Percentiles rank a stretch among this genome's conserved stretches.
Evolutionary conservation across 371 early-diverging fungal species (phyloP).

Genomic region (Mortierella sp.): DNA sequence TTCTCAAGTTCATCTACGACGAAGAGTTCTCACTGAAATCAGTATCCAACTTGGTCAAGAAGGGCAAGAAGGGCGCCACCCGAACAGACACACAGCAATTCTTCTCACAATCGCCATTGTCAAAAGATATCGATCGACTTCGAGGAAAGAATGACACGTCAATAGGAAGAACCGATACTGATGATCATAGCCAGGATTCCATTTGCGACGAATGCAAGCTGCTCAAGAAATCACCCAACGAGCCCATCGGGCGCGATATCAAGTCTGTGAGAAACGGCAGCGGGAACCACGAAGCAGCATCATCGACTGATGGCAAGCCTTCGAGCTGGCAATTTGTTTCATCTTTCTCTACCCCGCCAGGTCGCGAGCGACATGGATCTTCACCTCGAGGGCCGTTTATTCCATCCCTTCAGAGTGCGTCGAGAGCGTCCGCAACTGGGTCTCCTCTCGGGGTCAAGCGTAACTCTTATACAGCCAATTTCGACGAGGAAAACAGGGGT

Average conservation of each 20-base stretch:
- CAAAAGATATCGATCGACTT: slow-evolving; percentile 29
- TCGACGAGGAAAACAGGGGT: slow-evolving; percentile 7
- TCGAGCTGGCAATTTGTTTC: slow-evolving; percentile 52
- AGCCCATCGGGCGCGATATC: slow-evolving; percentile 26
- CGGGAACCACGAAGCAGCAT: slow-evolving; percentile 32
- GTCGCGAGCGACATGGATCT: slow-evolving; percentile 29
- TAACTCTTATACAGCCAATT: slow-evolving; percentile 11
- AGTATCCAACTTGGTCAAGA: slow-evolving; percentile 22
- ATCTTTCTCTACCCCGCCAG: slow-evolving; percentile 38
- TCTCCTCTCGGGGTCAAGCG: slow-evolving; percentile 17
- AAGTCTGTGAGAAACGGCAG: slow-evolving; percentile 6
- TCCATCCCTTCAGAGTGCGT: slow-evolving; percentile 11
- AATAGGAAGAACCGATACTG: background rate
- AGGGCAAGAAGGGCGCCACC: background rate
- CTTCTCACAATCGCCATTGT: slow-evolving; percentile 18
- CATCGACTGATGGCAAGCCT: slow-evolving; percentile 47
- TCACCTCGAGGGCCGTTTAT: slow-evolving; percentile 38
- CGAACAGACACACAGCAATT: slow-evolving; percentile 9
- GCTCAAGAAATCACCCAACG: slow-evolving; percentile 17
- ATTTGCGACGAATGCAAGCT: slow-evolving; percentile 34
- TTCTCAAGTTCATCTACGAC: slow-evolving; percentile 47
- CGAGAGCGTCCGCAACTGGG: slow-evolving; percentile 12
- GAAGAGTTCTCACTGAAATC: slow-evolving; percentile 49
- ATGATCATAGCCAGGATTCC: background rate
- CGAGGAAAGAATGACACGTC: slow-evolving; percentile 1